Base-by-base conservation (phyloP, 2,329 filamentous ascomycete genomes). In the Paraconiothyrium brasiliense region DNA sequence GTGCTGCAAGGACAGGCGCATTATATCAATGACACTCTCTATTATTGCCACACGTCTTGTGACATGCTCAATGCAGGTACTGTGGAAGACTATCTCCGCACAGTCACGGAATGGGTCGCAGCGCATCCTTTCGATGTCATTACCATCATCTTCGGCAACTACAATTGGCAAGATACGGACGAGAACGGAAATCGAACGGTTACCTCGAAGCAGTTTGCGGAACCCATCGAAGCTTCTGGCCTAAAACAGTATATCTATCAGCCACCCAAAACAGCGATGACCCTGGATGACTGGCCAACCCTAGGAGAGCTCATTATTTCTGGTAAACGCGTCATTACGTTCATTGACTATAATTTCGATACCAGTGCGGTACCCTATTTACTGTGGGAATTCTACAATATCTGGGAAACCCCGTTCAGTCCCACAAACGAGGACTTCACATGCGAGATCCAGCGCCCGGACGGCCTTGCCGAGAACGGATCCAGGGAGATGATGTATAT, bases 341-440 rank as follows among this genome's bases (percentile, higher is more conserved):
- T 80, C 52, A 75, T 80, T 58, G 78, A 80, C 61, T 80, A 80
- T 66, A 74, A 76, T 69, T 92, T 92, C 69, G 89, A 97, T 76
- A 92, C 95, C 77, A 87, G 84, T 0, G 84, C 85, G 13, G 90
- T 93, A 22, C 93, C 94, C 0, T 97, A 92, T 86, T 85, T 97
- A 57, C 84, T 97, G 35, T 93, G 97, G 79, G 86, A 97, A 78
- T 97, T 97, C 81, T 88, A 88, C 16, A 91, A 97, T 74, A 86
- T 97, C 80, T 97, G 92, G 92, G 94, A 97, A 81, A 95, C 93
- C 1, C 92, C 92, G 0, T 97, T 96, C 74, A 92, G 92, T 59
- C 93, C 88, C 0, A 88, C 86, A 0, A 79, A 89, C 69, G 75
- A 86, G 4, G 76, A 77, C 1, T 97, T 97, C 76, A 93, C 94